Evolutionary conservation across 176 grass and related monocot genomes (phyloP).

Genomic region (Guadua angustifolia): DNA sequence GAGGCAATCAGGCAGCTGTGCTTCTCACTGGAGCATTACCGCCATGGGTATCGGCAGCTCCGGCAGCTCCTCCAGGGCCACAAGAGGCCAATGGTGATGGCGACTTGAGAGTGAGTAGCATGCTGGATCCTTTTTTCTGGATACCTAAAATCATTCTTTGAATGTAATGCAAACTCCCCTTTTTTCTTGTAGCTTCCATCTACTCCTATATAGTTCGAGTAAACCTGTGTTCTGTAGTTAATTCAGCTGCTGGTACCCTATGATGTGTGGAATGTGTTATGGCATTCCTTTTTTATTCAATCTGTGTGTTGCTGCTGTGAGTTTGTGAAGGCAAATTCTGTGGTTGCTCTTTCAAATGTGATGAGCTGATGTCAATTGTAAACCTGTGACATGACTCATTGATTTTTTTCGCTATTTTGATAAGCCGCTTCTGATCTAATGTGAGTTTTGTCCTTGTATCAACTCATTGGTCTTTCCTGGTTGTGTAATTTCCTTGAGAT

Average conservation of each 20-base stretch:
- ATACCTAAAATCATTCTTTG: conserved; percentile 8
- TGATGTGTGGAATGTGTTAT: conserved; percentile 37
- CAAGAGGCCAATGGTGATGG: conserved; percentile 64
- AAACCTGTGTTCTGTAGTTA: conserved; percentile 17
- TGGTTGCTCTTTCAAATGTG: background rate
- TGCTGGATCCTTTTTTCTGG: conserved; percentile 15
- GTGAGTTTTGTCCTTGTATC: background rate
- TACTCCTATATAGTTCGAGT: conserved; percentile 1
- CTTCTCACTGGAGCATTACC: conserved; percentile 92
- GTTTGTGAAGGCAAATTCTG: background rate
- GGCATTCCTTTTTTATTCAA: background rate
- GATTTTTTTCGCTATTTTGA: background rate
- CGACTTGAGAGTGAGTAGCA: conserved; percentile 22
- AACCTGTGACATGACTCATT: background rate
- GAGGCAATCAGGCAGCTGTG: conserved; percentile 95
- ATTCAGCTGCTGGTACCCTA: conserved; percentile 4
- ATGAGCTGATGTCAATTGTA: background rate
- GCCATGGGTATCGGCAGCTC: conserved; percentile 77
- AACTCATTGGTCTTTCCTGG: background rate
- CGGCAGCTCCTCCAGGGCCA: conserved; percentile 72
- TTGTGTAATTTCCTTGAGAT: background rate
- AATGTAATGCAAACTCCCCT: conserved; percentile 16
- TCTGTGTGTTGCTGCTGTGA: background rate
- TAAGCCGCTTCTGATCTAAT: background rate
- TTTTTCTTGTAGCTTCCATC: background rate